Evolutionary conservation across 2,329 filamentous ascomycete species (phyloP), one percentile per base, ranked within the genome.

Genomic region (Hortaea sp.): DNA sequence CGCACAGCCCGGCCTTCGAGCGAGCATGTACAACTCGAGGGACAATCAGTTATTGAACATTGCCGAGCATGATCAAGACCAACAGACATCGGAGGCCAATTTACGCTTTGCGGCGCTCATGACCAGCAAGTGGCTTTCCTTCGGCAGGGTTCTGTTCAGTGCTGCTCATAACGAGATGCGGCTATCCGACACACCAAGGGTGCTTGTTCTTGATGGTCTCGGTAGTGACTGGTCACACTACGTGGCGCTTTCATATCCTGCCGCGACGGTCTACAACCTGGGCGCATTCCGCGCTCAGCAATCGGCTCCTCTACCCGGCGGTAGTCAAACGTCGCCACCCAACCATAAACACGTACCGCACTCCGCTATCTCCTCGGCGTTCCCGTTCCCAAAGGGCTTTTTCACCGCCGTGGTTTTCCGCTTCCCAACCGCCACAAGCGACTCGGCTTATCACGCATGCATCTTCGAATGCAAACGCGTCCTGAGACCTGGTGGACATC

Each of bases 211-310:
- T 47, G 86, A 92, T 66, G 86, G 86, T 5, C 79, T 92, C 29
- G 86, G 86, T n/a, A 89, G 88, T 58, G 86, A 92, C 60, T 92
- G 86, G 86, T 89, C 85, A 0, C 89, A 87, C 63, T 90, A 88
- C 56, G 85, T 85, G 13, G 84, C 86, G 5, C 79, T 89, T 59
- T 88, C 84, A 1, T 90, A 90, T 53, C 82, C 84, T 0, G 73
- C 74, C 0, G 82, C 82, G 0, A 82, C 79, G 1, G 83, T 92
- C 51, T 90, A 86, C 69, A 88, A 89, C 59, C 72, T 90, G 27
- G 66, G 66, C 4, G 51, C 57, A 5, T 56, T 53, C 11, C 60
- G 64, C 38, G 56, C 58, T 7, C 42, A 40, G n/a, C 50, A 49
- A 6, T 46, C 51, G 34, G 47, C 42, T 7, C 20, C 46, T 10